Percentiles rank a stretch among this genome's conserved stretches.
Conservation (phyloP, 1,139 yeast genomes). For the Sugiyamaella castrensis region DNA sequence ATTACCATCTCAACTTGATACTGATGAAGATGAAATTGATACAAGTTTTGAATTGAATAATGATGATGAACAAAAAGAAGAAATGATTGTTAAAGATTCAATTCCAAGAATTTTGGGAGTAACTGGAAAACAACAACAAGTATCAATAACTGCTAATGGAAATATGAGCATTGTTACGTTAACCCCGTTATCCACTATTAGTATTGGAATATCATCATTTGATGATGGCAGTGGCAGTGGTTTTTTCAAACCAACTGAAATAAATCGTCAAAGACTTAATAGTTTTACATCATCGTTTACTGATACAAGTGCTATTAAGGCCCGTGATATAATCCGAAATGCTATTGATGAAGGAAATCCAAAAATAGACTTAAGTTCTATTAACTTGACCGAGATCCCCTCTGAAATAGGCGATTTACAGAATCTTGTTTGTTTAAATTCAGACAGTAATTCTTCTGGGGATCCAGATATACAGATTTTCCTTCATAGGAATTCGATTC, state of each 20-base stretch:
- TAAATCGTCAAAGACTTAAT: neutral
- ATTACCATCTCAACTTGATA: constrained; percentile 17
- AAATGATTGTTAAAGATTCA: too few relatives aligned
- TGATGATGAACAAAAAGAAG: neutral
- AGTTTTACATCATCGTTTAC: neutral
- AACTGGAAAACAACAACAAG: too few relatives aligned
- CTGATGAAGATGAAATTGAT: constrained; percentile 12
- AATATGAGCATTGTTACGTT: too few relatives aligned
- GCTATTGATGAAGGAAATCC: constrained; percentile 40
- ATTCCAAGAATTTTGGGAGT: too few relatives aligned
- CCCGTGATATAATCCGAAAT: constrained; percentile 24
- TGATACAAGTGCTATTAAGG: constrained; percentile 12
- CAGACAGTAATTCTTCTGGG: constrained; percentile 14
- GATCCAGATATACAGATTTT: constrained; percentile 45
- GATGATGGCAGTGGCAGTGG: neutral
- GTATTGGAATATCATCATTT: neutral
- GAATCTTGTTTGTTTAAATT: constrained; percentile 41
- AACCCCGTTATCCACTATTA: too few relatives aligned
- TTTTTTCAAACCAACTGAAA: neutral
- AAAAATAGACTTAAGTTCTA: constrained; percentile 44
- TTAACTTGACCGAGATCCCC: constrained; percentile 49
- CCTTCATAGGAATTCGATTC: constrained; percentile 51
- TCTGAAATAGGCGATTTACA: constrained; percentile 54
- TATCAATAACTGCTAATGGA: too few relatives aligned
- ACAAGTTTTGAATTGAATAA: constrained; percentile 1